Conservation (phyloP, 1,139 yeast genomes). For the Pichia inconspicua region DNA sequence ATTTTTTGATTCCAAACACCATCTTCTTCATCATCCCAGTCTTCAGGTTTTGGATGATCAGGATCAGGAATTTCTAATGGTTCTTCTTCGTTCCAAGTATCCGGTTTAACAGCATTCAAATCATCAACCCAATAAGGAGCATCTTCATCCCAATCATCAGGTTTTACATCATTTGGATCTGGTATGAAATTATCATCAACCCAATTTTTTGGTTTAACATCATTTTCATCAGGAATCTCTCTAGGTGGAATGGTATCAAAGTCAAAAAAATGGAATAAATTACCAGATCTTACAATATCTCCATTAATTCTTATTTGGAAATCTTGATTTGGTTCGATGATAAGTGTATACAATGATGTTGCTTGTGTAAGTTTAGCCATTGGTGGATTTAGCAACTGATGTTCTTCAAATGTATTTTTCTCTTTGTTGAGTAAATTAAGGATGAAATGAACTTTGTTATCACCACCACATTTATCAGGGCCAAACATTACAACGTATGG, state of each 20-base stretch:
- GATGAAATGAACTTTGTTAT: conserved; percentile 74
- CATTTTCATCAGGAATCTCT: conserved; percentile 54
- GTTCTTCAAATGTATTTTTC: conserved; percentile 57
- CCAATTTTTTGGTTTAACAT: conserved; percentile 71
- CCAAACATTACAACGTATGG: conserved; percentile 90
- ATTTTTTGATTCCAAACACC: conserved; percentile 74
- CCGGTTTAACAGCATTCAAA: conserved; percentile 60
- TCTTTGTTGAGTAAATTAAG: conserved; percentile 49
- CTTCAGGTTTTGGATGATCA: conserved; percentile 53
- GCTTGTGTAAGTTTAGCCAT: conserved; percentile 52
- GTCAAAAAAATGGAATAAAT: conserved; percentile 42
- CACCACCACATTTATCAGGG: conserved; percentile 82
- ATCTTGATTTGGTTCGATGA: conserved; percentile 54
- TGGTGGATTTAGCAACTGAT: conserved; percentile 61
- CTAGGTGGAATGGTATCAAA: conserved; percentile 57
- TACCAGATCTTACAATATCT: conserved; percentile 61
- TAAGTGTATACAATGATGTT: conserved; percentile 66
- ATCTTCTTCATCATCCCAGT: conserved; percentile 84
- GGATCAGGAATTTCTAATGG: conserved; percentile 59
- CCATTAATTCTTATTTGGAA: conserved; percentile 83
- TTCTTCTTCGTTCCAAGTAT: conserved; percentile 66
- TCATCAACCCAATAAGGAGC: conserved; percentile 57
- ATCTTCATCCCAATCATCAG: conserved; percentile 75
- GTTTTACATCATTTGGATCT: conserved; percentile 63
- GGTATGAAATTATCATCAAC: conserved; percentile 58